A percentile compares a stretch with the other conserved stretches of the same genome.
phyloP scores from a whole-genome alignment of 2,329 filamentous ascomycete species.

The Venturia asperata region DNA sequence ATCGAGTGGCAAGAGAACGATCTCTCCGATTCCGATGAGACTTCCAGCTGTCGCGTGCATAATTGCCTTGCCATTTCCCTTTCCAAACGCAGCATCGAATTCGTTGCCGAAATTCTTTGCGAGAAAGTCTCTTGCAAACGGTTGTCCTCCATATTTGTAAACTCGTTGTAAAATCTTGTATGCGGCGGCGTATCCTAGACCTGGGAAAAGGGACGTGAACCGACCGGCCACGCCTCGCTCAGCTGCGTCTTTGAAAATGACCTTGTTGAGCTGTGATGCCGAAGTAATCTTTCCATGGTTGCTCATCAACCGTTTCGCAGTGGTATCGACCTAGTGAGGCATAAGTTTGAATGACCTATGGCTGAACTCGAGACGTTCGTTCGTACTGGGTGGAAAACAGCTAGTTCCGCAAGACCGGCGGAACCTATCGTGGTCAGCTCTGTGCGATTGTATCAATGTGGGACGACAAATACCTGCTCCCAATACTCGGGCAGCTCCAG shows the following conservation, averaged over 20 bases:
- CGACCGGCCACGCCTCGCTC: slow-evolving; percentile 62
- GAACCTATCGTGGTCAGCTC: slow-evolving; percentile 52
- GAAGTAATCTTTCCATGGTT: slow-evolving; percentile 70
- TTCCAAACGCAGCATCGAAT: slow-evolving; percentile 87
- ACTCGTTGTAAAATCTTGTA: slow-evolving; percentile 97
- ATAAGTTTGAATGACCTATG: background rate
- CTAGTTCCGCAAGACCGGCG: slow-evolving; percentile 86
- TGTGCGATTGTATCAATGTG: slow-evolving; percentile 17
- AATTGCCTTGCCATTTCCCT: slow-evolving; percentile 95
- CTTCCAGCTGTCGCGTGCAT: slow-evolving; percentile 95
- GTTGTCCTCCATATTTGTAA: slow-evolving; percentile 98
- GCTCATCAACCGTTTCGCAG: slow-evolving; percentile 98
- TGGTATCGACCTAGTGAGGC: slow-evolving; percentile 75
- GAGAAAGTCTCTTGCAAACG: slow-evolving; percentile 86
- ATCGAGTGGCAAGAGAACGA: slow-evolving; percentile 87
- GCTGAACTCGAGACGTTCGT: background rate
- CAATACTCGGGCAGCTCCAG: slow-evolving; percentile 75
- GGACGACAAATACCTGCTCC: slow-evolving; percentile 73
- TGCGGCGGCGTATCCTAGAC: slow-evolving; percentile 91
- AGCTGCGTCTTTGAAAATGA: slow-evolving; percentile 91
- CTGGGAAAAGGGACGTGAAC: slow-evolving; percentile 93
- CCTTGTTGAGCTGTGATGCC: slow-evolving; percentile 65
- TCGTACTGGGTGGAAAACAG: slow-evolving; percentile 80
- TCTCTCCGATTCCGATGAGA: slow-evolving; percentile 94
- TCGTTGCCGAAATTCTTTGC: slow-evolving; percentile 67